Evolutionary conservation across 169 alveolate species (phyloP).

Genomic region (Cryptosporidium canis): DNA sequence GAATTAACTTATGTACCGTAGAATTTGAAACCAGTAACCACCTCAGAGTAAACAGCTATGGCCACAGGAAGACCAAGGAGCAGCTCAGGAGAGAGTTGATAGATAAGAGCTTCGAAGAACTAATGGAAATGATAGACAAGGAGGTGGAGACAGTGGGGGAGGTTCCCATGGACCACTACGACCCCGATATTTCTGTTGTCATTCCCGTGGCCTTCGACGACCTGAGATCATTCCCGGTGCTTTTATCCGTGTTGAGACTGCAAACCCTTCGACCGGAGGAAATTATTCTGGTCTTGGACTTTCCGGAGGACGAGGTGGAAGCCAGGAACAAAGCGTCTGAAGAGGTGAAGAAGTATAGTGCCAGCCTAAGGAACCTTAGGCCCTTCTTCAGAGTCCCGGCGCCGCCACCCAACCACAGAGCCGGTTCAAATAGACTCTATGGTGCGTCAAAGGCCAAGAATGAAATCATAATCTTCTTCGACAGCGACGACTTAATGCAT

Average conservation of each 20-base stretch:
- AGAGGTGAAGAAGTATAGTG: constrained; percentile 22
- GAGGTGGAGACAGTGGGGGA: constrained; percentile 10
- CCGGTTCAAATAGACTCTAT: constrained; percentile 55
- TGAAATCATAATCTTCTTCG: constrained; percentile 48
- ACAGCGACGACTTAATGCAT: constrained; percentile 65
- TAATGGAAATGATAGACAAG: constrained; percentile 29
- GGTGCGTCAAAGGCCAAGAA: constrained; percentile 65
- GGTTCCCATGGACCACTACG: constrained; percentile 50
- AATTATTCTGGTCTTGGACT: constrained; percentile 39
- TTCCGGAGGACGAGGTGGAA: constrained; percentile 14
- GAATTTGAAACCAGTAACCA: neutral
- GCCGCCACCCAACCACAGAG: constrained; percentile 63
- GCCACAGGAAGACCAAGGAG: neutral
- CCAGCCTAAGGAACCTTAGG: constrained; percentile 34
- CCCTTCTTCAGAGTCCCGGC: constrained; percentile 39
- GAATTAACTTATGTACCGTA: neutral
- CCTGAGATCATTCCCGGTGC: constrained; percentile 50
- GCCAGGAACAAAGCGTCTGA: neutral
- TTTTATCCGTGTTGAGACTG: constrained; percentile 35
- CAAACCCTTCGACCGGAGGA: constrained; percentile 70
- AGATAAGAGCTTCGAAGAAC: constrained; percentile 10
- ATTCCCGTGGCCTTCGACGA: constrained; percentile 67
- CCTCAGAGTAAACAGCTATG: neutral
- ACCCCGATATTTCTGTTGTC: constrained; percentile 43
- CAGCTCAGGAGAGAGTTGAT: constrained; percentile 43